Base-by-base conservation (phyloP, 169 alveolate species). In the Theileria sp. region DNA sequence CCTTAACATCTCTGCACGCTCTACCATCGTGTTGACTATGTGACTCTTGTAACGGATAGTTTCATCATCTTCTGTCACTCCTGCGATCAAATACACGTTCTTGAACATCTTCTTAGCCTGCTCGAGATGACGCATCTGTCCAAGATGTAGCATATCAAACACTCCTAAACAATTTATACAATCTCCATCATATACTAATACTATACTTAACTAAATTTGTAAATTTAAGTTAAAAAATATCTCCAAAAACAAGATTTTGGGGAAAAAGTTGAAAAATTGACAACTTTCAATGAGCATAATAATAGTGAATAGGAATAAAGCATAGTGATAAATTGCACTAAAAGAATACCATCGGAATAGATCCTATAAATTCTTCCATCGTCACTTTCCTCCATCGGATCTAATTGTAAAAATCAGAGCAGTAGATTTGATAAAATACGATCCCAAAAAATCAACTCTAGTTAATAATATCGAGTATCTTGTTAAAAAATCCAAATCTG, bases 31-130 rank as follows among this genome's bases (percentile, higher is more conserved):
- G 94, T 96, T 96, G 38, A 97, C 98, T n/a, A 96, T 92, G 77
- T 94, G 95, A 17, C 99, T 99, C 88, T 97, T 97, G 73, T 91
- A 87, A 38, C 94, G 90, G 30, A 87, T 92, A 6, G 98, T 96
- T 64, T 97, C 99, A 70, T 94, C 97, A 76, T 97, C 99, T 9
- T 98, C 94, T 28, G 98, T 94, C 30, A 97, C 99, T 3, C 99
- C 99, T 30, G 96, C 99, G 28, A 97, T 94, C 71, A 97, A 91
- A 72, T 93, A 93, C 23, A 95, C 96, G 71, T 95, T 88, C 49
- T 95, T 95, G 87, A 94, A 97, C 92, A 95, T 91, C 77, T 96
- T 96, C 86, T 97, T 97, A 32, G 99, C 98, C 90, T 97, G 99
- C 77, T 97, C 98, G 12, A 97, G 88, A 70, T 96, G 98, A 73